Evolutionary conservation across 2,329 filamentous ascomycete species (phyloP).

Genomic region (Biscogniauxia sp.): DNA sequence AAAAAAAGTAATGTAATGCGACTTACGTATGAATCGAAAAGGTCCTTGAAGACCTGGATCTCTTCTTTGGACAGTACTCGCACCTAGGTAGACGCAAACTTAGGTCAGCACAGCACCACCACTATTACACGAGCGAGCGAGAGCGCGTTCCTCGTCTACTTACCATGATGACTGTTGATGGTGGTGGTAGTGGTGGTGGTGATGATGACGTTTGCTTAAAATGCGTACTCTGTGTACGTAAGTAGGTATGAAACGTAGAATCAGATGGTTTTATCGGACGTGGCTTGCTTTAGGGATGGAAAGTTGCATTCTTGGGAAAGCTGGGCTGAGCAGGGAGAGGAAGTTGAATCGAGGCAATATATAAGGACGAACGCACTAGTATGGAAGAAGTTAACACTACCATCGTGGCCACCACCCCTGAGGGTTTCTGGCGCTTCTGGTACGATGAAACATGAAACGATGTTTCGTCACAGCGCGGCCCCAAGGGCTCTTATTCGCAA

Average conservation of each 20-base stretch:
- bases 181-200: background rate
- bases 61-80: slow-evolving; percentile 25
- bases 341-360: background rate
- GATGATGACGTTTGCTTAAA: too few species aligned
- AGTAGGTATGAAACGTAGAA: background rate
- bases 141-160: background rate
- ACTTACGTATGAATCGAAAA: slow-evolving; percentile 32
- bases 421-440: background rate
- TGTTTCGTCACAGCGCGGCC: background rate
- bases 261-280: background rate
- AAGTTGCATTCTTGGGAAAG: background rate
- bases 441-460: background rate
- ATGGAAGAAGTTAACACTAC: background rate
- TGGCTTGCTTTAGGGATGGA: background rate
- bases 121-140: too few species aligned
- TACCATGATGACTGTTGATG: background rate
- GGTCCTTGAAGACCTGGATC: slow-evolving; percentile 30
- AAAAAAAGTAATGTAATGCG: too few species aligned
- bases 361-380: background rate
- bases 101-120: background rate
- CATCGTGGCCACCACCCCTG: background rate
- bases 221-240: background rate
- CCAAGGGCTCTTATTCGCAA: background rate
- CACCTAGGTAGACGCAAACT: slow-evolving; percentile 16
- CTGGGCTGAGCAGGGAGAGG: too few species aligned